phyloP scores from a whole-genome alignment of 2,329 filamentous ascomycete genomes.

The Sporothrix schenckii region DNA sequence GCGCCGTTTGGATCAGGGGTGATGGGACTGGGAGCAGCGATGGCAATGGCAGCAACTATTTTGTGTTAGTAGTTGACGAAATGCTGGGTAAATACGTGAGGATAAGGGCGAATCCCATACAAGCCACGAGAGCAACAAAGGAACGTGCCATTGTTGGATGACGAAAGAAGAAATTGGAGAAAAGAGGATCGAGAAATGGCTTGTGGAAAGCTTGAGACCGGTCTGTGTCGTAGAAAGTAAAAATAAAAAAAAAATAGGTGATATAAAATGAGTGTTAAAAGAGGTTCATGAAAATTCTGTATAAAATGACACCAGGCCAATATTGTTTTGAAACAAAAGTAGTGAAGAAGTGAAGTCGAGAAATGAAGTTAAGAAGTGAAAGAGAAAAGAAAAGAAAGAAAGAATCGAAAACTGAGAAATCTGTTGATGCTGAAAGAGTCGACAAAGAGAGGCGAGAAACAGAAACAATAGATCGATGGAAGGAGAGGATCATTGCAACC shows the following conservation, averaged over 20 bases:
- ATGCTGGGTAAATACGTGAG: background rate
- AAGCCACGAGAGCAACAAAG: conserved; percentile 31
- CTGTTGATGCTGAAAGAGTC: background rate
- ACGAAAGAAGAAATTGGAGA: background rate
- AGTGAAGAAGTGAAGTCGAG: conserved; percentile 20
- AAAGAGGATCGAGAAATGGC: background rate
- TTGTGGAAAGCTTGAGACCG: background rate
- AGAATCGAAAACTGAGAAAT: conserved; percentile 16
- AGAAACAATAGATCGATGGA: conserved; percentile 20
- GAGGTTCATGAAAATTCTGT: conserved; percentile 10
- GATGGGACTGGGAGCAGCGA: conserved; percentile 36
- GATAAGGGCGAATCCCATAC: conserved; percentile 22
- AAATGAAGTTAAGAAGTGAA: background rate
- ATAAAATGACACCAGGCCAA: conserved; percentile 20
- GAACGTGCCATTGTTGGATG: conserved; percentile 31
- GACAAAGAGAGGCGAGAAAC: conserved; percentile 20
- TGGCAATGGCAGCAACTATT: conserved; percentile 32
- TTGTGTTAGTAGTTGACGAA: background rate
- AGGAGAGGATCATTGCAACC: conserved; percentile 26
- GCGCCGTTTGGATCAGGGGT: conserved; percentile 36
- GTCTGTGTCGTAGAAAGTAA: background rate
- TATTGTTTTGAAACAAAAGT: background rate
- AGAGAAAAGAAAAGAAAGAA: conserved; percentile 6
- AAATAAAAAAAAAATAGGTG: conserved; percentile 3
- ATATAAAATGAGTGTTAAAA: background rate